A percentile compares a stretch with the other conserved stretches of the same genome.
Conservation (phyloP, 2,329 filamentous ascomycete species). For the Cryphonectria radicalis region DNA sequence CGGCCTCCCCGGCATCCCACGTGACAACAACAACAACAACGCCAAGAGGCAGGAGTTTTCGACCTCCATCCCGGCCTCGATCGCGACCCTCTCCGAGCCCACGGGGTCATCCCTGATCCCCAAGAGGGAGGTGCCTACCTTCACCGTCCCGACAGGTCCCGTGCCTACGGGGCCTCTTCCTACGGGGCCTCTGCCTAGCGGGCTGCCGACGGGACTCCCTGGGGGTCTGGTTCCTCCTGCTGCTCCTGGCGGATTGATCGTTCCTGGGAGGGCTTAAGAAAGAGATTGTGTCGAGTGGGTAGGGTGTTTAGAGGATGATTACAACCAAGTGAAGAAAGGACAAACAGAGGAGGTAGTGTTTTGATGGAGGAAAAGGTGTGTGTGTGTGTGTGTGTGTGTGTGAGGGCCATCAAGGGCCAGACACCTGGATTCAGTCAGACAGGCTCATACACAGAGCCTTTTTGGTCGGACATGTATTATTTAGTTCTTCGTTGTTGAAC, state of each 20-base stretch:
- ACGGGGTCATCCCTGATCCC: slow-evolving; percentile 5
- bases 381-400: too few species aligned
- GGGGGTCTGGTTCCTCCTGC: not conserved
- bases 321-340: not conserved
- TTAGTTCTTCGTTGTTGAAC: not conserved
- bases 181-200: not conserved
- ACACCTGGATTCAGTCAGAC: not conserved
- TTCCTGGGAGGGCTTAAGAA: not conserved
- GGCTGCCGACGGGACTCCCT: slow-evolving; percentile 5
- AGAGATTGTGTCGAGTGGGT: not conserved
- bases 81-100: slow-evolving; percentile 3
- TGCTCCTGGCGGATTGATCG: not conserved
- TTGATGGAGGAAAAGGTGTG: not conserved
- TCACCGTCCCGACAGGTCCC: not conserved
- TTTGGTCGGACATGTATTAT: not conserved
- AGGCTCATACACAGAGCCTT: not conserved
- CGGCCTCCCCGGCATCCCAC: slow-evolving; percentile 3
- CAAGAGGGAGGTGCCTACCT: slow-evolving; percentile 1
- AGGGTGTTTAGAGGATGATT: not conserved
- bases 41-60: not conserved
- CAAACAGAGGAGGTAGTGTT: not conserved
- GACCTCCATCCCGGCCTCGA: not conserved
- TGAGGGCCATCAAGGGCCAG: not conserved
- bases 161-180: slow-evolving; percentile 6
- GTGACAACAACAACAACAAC: not conserved